Conservation (phyloP, 192 early-diverging fungal species). For the Podila horticola region DNA sequence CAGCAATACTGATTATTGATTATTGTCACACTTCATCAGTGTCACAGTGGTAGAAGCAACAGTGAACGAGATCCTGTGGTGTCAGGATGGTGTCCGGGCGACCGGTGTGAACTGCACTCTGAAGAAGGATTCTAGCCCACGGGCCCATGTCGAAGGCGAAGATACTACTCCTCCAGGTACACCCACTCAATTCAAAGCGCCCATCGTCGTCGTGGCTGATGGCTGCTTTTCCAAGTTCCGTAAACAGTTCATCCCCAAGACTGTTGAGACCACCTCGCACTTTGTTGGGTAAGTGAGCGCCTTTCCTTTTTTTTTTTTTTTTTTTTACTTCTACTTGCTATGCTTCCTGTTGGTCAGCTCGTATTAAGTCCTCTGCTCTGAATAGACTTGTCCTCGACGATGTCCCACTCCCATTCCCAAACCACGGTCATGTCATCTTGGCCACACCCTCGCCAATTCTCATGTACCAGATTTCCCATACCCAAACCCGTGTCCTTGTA, state of each 20-base stretch:
- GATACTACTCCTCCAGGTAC: background rate
- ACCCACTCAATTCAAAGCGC: constrained; percentile 60
- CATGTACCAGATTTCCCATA: constrained; percentile 89
- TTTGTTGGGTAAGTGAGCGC: constrained; percentile 71
- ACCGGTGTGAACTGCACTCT: constrained; percentile 64
- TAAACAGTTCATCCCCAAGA: constrained; percentile 66
- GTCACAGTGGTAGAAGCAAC: constrained; percentile 81
- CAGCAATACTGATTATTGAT: background rate
- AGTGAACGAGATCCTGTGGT: constrained; percentile 70
- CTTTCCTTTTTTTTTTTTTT: background rate
- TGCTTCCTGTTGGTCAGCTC: background rate
- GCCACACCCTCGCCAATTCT: constrained; percentile 87
- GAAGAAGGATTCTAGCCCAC: constrained; percentile 13
- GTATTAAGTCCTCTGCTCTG: background rate
- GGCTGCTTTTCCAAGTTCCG: constrained; percentile 94
- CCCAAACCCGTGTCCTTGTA: constrained; percentile 89
- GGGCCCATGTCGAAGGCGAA: background rate
- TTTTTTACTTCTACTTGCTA: background rate
- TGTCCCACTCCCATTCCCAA: constrained; percentile 77
- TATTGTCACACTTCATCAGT: constrained; percentile 45
- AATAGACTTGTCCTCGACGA: constrained; percentile 75
- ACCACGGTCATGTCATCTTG: constrained; percentile 94
- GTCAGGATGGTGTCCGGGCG: constrained; percentile 52
- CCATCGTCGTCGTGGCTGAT: constrained; percentile 87
- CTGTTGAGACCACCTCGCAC: constrained; percentile 62